These are phyloP conservation scores for Rhizophora mangle DNA, from an alignment of 345 rosid genomes.

Conservation along the genomic window DNA sequence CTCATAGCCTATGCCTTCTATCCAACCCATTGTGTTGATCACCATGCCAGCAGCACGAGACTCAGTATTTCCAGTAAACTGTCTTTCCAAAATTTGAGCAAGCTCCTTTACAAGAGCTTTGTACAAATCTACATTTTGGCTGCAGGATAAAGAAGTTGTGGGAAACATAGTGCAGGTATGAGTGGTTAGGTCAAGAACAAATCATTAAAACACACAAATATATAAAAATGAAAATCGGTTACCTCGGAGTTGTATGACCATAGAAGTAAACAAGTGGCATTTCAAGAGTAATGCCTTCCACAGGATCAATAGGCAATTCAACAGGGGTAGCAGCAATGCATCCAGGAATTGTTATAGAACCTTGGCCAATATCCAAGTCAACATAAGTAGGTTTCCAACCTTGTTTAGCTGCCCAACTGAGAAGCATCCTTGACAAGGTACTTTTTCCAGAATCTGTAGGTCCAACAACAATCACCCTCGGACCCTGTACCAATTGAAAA, in stretches of 20 bases:
- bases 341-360: constrained; percentile 83
- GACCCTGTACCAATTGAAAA: constrained; percentile 49
- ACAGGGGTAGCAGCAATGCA: constrained; percentile 92
- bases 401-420: constrained; percentile 95
- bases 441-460: constrained; percentile 94
- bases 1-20: constrained; percentile 89
- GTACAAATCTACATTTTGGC: constrained; percentile 73
- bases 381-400: constrained; percentile 90
- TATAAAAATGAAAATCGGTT: constrained; percentile 11
- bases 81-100: constrained; percentile 76
- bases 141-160: constrained; percentile 27
- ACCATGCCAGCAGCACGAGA: constrained; percentile 90
- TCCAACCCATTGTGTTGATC: constrained; percentile 98
- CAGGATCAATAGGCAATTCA: constrained; percentile 90
- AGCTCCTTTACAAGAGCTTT: constrained; percentile 82
- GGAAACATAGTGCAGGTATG: background rate
- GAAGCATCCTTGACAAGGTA: constrained; percentile 85
- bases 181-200: background rate
- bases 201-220: background rate
- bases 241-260: constrained; percentile 87
- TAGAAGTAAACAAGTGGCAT: constrained; percentile 87
- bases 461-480: constrained; percentile 86
- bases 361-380: constrained; percentile 96
- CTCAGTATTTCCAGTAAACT: constrained; percentile 63
- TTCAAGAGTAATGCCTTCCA: constrained; percentile 90